Conservation (phyloP, 345 rosid genomes). For the Populus ilicifolia region DNA sequence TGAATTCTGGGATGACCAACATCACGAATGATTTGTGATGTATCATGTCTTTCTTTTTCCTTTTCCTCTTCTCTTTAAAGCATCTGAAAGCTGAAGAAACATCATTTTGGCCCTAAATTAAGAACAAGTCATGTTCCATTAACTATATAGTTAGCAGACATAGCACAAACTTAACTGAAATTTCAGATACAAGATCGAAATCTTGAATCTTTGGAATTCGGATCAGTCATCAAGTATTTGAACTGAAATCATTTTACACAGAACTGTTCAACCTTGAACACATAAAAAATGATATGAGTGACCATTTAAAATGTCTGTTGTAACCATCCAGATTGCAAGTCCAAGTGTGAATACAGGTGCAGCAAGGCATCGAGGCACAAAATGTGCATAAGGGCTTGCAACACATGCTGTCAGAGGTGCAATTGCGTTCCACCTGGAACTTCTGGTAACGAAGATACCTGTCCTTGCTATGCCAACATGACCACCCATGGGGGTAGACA, state of each 20-base stretch:
- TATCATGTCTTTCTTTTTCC: too few relatives aligned
- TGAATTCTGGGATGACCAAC: background rate
- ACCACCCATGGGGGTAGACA: conserved; percentile 40
- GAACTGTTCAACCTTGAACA: background rate
- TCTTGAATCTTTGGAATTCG: background rate
- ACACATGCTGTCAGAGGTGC: conserved; percentile 51
- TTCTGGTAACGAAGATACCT: conserved; percentile 34
- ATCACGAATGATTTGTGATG: background rate
- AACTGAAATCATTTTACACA: background rate
- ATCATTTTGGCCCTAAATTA: background rate
- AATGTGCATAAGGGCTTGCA: conserved; percentile 49
- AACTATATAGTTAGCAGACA: background rate
- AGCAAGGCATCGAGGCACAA: conserved; percentile 45
- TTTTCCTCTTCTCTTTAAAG: too few relatives aligned
- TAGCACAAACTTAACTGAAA: background rate
- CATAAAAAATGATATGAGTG: background rate
- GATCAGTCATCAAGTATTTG: background rate
- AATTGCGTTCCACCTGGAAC: conserved; percentile 56
- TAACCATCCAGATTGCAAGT: conserved; percentile 37
- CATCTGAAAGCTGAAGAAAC: background rate
- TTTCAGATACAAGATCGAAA: background rate
- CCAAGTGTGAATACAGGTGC: conserved; percentile 44
- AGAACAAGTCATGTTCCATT: background rate
- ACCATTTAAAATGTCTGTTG: background rate
- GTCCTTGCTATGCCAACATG: conserved; percentile 52